phyloP scores from a whole-genome alignment of 768 basidiomycete species.

The Amanita exitialis region DNA sequence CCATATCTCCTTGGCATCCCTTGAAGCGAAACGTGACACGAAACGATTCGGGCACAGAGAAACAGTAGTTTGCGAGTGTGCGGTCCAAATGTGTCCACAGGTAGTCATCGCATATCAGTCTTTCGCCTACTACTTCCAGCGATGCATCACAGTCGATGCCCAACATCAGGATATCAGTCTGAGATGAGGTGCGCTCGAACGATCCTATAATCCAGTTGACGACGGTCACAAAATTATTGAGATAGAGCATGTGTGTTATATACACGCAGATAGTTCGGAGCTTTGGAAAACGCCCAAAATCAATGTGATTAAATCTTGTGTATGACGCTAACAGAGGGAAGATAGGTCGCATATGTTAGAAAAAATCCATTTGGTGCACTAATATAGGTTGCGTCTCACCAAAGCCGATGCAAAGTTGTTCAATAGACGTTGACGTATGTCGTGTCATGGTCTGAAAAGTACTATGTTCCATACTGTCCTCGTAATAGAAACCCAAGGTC shows the following conservation, averaged over 20 bases:
- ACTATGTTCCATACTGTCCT: not conserved
- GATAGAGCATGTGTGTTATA: not conserved
- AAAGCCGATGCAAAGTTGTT: not conserved
- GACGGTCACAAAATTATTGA: not conserved
- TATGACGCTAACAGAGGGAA: not conserved
- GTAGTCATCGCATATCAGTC: not conserved
- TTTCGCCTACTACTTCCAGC: not conserved
- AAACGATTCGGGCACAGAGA: not conserved
- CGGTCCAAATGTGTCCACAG: not conserved
- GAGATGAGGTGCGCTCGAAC: not conserved
- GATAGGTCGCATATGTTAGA: not conserved
- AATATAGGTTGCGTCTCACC: not conserved
- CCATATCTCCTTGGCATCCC: not conserved
- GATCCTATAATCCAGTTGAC: not conserved
- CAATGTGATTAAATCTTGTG: not conserved
- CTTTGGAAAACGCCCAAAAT: not conserved
- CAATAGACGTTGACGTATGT: not conserved
- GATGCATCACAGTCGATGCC: not conserved
- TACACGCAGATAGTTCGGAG: not conserved
- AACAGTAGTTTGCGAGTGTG: not conserved
- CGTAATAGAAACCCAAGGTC: not conserved
- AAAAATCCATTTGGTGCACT: not conserved
- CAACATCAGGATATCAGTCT: not conserved
- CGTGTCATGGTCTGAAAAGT: not conserved
- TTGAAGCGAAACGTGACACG: not conserved